phyloP scores from a whole-genome alignment of 257 asterid species.

The Scutellaria baicalensis region DNA sequence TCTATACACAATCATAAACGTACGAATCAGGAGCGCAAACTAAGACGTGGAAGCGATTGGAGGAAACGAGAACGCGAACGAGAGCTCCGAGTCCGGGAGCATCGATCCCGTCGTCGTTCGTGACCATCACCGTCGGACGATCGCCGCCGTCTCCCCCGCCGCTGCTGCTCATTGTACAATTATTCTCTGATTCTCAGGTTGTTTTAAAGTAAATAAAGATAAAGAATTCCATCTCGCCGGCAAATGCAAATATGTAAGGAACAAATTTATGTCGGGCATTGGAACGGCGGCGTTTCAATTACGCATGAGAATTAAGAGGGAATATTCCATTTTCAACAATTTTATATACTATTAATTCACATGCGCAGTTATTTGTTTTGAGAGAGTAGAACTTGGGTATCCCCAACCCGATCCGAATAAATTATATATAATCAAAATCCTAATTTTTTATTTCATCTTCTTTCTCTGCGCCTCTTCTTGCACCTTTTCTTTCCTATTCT shows the following conservation, averaged over 20 bases:
- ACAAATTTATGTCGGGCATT: neutral
- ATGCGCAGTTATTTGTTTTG: no score
- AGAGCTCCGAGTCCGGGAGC: constrained; percentile 83
- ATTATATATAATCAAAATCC: no score
- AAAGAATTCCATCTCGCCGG: neutral
- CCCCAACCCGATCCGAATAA: no score
- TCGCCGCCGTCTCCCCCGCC: constrained; percentile 37
- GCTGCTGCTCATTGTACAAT: constrained; percentile 7
- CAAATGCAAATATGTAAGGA: neutral
- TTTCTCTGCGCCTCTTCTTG: no score
- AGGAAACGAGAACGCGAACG: constrained; percentile 56
- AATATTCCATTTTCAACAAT: no score
- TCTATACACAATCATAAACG: neutral
- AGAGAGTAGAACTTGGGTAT: neutral
- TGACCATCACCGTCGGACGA: constrained; percentile 68
- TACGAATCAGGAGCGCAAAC: constrained; percentile 96
- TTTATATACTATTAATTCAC: no score
- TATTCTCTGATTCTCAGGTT: constrained; percentile 19
- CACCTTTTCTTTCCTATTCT: no score
- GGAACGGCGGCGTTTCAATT: neutral
- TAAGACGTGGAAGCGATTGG: constrained; percentile 61
- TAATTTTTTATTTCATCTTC: no score
- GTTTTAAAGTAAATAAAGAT: neutral
- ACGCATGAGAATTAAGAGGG: neutral
- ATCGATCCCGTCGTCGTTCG: constrained; percentile 92